A percentile compares a stretch with the other conserved stretches of the same genome.
These are phyloP conservation scores for Myriosclerotinia scirpicola DNA, from an alignment of 2,329 filamentous ascomycete genomes.

Conservation along the genomic window DNA sequence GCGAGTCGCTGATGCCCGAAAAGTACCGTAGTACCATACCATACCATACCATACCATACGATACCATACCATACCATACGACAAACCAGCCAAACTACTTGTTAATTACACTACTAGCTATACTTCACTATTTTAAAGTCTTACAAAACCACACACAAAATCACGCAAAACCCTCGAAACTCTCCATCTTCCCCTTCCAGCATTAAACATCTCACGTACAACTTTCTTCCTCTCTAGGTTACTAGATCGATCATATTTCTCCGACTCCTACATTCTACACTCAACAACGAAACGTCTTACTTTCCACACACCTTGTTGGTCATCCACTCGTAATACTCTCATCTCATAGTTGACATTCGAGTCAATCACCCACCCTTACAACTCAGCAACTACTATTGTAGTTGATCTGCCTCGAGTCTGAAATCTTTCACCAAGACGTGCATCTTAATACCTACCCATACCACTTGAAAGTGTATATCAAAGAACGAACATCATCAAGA, in stretches of 20 bases:
- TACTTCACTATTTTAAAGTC: too few relatives aligned
- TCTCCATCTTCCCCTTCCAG: too few relatives aligned
- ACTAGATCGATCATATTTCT: neutral
- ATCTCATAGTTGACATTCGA: neutral
- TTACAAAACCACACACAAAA: too few relatives aligned
- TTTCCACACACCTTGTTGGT: constrained; percentile 9
- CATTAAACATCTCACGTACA: neutral
- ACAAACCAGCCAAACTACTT: too few relatives aligned
- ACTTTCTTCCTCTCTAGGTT: neutral
- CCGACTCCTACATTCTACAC: neutral
- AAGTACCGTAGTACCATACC: constrained; percentile 15
- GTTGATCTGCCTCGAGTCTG: neutral
- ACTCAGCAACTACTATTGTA: neutral
- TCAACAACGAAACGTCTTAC: neutral
- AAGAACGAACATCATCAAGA: constrained; percentile 14
- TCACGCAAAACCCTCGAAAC: too few relatives aligned
- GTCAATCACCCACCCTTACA: neutral
- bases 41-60: too few relatives aligned
- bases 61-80: too few relatives aligned
- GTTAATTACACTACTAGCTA: too few relatives aligned
- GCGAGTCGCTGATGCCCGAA: constrained; percentile 14
- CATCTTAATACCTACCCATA: neutral
- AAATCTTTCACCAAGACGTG: neutral
- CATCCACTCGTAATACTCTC: constrained; percentile 11
- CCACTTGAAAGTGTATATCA: neutral